phyloP scores from a whole-genome alignment of 2,329 filamentous ascomycete genomes.

The Alternaria solani region DNA sequence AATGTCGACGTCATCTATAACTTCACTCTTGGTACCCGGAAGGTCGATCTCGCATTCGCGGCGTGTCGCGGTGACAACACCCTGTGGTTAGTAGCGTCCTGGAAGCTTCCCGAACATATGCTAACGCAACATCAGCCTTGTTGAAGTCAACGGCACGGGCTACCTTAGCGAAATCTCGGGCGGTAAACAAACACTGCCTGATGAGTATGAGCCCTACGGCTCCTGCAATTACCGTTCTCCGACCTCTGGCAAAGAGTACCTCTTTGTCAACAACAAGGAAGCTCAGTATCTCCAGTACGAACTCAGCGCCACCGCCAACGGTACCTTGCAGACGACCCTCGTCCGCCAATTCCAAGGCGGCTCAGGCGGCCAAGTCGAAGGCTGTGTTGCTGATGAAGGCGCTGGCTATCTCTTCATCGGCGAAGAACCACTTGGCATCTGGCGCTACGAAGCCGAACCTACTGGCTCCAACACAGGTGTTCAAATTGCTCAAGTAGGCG shows the following conservation, averaged over 20 bases:
- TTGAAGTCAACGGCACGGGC: conserved; percentile 60
- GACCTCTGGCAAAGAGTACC: conserved; percentile 59
- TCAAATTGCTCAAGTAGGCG: conserved; percentile 55
- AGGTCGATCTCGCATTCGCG: conserved; percentile 60
- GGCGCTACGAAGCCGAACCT: conserved; percentile 63
- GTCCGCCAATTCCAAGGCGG: conserved; percentile 62
- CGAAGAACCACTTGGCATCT: conserved; percentile 62
- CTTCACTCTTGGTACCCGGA: conserved; percentile 55
- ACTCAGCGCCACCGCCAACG: conserved; percentile 51
- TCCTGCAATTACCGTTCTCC: conserved; percentile 61
- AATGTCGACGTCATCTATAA: conserved; percentile 65
- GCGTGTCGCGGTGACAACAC: conserved; percentile 62
- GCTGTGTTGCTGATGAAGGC: conserved; percentile 62
- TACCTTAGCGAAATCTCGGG: conserved; percentile 55
- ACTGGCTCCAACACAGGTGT: conserved; percentile 48
- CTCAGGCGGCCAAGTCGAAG: conserved; percentile 63
- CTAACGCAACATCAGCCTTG: conserved; percentile 50
- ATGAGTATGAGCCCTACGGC: conserved; percentile 60
- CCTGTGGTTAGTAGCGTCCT: conserved; percentile 56
- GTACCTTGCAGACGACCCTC: conserved; percentile 56
- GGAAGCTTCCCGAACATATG: neutral
- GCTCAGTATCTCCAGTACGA: conserved; percentile 64
- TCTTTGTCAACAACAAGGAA: conserved; percentile 64
- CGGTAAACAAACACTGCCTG: conserved; percentile 57
- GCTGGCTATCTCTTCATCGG: conserved; percentile 62